A percentile compares a stretch with the other conserved stretches of the same genome.
Conservation (phyloP, 2,329 filamentous ascomycete genomes). For the Penicillium sp. region DNA sequence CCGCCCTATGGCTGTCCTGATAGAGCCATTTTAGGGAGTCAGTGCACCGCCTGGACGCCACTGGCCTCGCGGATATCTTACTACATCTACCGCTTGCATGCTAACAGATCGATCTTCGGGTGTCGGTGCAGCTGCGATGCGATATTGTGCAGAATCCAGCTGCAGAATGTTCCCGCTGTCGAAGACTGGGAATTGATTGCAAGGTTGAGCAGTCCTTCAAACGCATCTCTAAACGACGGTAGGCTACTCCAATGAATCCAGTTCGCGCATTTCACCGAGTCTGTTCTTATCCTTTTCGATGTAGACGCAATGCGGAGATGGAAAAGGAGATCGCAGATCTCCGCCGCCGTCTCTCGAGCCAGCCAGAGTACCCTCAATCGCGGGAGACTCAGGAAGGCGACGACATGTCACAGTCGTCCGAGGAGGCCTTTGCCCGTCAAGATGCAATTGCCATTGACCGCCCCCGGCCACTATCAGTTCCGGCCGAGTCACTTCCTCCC, state of each 20-base stretch:
- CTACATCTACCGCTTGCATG: too few relatives aligned
- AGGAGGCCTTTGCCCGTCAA: conserved; percentile 29
- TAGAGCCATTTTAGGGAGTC: neutral
- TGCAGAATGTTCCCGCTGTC: conserved; percentile 54
- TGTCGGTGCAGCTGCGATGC: conserved; percentile 51
- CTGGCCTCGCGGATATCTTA: too few relatives aligned
- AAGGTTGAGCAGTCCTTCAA: conserved; percentile 63
- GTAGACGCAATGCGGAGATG: conserved; percentile 58
- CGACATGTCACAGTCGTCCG: conserved; percentile 30
- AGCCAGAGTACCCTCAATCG: conserved; percentile 22
- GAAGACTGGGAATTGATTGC: conserved; percentile 56
- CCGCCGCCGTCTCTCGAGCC: conserved; percentile 38
- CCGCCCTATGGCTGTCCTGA: too few relatives aligned
- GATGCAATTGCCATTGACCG: conserved; percentile 25
- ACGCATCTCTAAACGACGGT: conserved; percentile 54
- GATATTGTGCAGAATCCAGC: conserved; percentile 61
- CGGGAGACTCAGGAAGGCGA: conserved; percentile 25
- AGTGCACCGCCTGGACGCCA: conserved; percentile 4
- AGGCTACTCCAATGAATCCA: conserved; percentile 20
- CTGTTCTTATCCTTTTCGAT: neutral
- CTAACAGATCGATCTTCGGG: too few relatives aligned
- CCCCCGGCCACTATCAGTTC: conserved; percentile 28
- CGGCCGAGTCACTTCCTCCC: conserved; percentile 28
- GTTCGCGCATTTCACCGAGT: neutral
- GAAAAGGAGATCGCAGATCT: conserved; percentile 50